Percentiles rank a stretch among this genome's conserved stretches.
Evolutionary conservation across 768 basidiomycete genomes (phyloP).

Genomic region (Termitomyces sp.): DNA sequence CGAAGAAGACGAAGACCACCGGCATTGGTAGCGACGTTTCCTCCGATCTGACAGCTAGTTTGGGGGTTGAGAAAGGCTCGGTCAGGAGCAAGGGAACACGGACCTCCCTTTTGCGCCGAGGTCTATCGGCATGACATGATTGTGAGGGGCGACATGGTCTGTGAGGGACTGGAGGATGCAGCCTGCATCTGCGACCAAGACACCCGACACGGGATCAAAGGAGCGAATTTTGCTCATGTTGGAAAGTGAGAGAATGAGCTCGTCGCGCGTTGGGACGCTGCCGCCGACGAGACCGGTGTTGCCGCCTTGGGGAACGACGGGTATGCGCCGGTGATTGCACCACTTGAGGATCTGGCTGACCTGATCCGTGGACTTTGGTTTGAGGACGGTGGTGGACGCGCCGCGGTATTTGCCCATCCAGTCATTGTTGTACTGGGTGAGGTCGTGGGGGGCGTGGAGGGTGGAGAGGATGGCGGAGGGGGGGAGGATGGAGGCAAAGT

Average conservation of each 20-base stretch:
- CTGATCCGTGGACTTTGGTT: constrained; percentile 83
- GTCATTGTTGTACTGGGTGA: constrained; percentile 80
- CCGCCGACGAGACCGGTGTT: constrained; percentile 99
- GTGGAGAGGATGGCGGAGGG: constrained; percentile 66
- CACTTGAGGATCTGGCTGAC: constrained; percentile 86
- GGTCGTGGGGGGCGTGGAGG: constrained; percentile 55
- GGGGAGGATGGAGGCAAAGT: constrained; percentile 67
- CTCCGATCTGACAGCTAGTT: constrained; percentile 91
- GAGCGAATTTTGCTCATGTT: constrained; percentile 82
- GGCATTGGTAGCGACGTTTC: constrained; percentile 96
- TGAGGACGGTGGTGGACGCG: constrained; percentile 79
- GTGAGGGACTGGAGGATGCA: constrained; percentile 88
- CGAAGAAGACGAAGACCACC: constrained; percentile 93
- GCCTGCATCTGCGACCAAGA: constrained; percentile 91
- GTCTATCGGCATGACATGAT: constrained; percentile 96
- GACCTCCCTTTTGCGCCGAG: constrained; percentile 95
- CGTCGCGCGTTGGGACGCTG: constrained; percentile 83
- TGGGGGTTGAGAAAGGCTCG: constrained; percentile 1
- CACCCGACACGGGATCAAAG: constrained; percentile 87
- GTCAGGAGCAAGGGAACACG: background rate
- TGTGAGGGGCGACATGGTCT: constrained; percentile 79
- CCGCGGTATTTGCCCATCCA: constrained; percentile 97
- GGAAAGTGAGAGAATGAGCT: constrained; percentile 79
- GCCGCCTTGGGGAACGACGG: constrained; percentile 96
- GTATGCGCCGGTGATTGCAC: constrained; percentile 78